Evolutionary conservation across 2,329 filamentous ascomycete genomes (phyloP).

Genomic region (Xenosphaeropsis pyriputrescens): DNA sequence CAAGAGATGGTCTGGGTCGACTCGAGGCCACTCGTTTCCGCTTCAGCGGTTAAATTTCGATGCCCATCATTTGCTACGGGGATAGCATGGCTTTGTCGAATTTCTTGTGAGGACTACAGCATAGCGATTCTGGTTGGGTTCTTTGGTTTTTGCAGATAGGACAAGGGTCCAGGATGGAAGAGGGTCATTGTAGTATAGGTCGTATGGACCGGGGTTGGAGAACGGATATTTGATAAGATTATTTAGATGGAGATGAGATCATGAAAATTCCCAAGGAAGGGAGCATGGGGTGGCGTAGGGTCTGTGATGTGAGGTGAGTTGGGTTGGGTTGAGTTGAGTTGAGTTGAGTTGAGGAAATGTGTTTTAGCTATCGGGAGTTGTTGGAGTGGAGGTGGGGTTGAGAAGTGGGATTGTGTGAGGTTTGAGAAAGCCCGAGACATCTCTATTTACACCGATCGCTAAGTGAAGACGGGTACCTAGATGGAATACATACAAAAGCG

Average conservation of each 20-base stretch:
- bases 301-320: too few species aligned
- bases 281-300: too few species aligned
- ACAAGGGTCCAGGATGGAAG: not conserved
- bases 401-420: too few species aligned
- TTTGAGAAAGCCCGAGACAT: too few species aligned
- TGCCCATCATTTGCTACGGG: not conserved
- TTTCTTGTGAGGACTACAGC: not conserved
- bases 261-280: too few species aligned
- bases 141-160: not conserved
- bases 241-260: not conserved
- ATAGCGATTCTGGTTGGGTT: not conserved
- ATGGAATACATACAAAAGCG: too few species aligned
- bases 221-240: not conserved
- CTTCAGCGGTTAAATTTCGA: constrained; percentile 31
- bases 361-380: too few species aligned
- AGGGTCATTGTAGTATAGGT: not conserved
- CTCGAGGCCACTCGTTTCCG: constrained; percentile 80
- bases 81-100: not conserved
- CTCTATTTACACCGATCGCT: too few species aligned
- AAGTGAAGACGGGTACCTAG: too few species aligned
- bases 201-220: not conserved
- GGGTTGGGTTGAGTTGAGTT: too few species aligned
- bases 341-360: too few species aligned
- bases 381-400: too few species aligned
- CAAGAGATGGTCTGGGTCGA: constrained; percentile 75